A percentile compares a stretch with the other conserved stretches of the same genome.
These are phyloP conservation scores for Aspergillus sp. DNA, from an alignment of 2,329 filamentous ascomycete genomes.

Conservation along the genomic window DNA sequence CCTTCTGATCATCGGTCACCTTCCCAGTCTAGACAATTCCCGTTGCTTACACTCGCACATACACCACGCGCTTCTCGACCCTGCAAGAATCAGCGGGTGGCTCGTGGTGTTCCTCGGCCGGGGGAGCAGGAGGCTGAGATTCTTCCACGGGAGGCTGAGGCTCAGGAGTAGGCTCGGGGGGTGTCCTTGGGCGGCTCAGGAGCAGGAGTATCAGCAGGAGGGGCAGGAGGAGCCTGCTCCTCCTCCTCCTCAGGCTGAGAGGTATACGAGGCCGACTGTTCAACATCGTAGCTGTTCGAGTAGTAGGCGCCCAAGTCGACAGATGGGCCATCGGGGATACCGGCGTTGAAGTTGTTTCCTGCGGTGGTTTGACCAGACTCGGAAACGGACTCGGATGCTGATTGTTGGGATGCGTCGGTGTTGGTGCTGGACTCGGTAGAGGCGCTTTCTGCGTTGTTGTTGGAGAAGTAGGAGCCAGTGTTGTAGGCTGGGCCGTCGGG, in stretches of 20 bases:
- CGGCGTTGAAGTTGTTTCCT: background rate
- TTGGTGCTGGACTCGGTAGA: background rate
- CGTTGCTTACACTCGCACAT: too few relatives aligned
- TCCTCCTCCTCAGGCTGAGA: conserved; percentile 9
- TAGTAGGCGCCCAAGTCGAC: conserved; percentile 14
- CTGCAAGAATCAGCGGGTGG: too few relatives aligned
- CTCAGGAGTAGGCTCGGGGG: conserved; percentile 3
- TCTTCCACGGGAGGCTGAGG: background rate
- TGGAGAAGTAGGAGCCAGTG: background rate
- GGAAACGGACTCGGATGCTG: background rate
- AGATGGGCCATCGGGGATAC: conserved; percentile 23
- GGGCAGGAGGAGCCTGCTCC: background rate
- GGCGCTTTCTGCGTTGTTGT: background rate
- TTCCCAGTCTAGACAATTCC: too few relatives aligned
- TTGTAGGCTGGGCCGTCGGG: conserved; percentile 13
- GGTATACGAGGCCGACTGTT: background rate
- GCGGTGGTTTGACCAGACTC: conserved; percentile 1
- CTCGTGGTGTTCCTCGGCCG: background rate
- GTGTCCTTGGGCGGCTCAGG: conserved; percentile 1
- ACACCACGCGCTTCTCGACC: too few relatives aligned
- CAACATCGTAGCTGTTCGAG: conserved; percentile 10
- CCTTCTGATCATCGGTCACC: too few relatives aligned
- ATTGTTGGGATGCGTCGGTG: background rate
- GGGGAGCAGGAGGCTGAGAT: conserved; percentile 8
- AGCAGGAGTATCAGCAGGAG: background rate